Evolutionary conservation across 2,329 filamentous ascomycete genomes (phyloP).

Genomic region (Pseudonectria foliicola): DNA sequence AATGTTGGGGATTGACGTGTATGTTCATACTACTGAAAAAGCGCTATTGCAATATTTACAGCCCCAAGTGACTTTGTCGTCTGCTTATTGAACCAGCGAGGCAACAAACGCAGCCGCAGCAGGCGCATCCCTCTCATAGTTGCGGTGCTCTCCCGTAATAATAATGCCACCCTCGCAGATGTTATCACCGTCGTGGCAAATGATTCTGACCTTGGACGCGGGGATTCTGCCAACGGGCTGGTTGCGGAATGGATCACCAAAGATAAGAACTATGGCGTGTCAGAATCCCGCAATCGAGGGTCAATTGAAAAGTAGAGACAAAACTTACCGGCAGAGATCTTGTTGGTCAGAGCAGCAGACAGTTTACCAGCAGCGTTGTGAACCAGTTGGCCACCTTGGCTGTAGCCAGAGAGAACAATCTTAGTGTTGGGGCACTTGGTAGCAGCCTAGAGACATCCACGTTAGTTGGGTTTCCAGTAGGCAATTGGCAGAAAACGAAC

Average conservation of each 20-base stretch:
- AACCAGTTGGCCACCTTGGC: constrained; percentile 4
- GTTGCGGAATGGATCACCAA: not conserved
- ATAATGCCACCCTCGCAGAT: constrained; percentile 1
- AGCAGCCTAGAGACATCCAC: not conserved
- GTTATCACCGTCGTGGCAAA: constrained; percentile 1
- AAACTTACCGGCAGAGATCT: too few relatives aligned
- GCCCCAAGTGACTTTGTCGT: too few relatives aligned
- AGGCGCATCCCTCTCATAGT: not conserved
- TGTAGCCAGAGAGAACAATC: constrained; percentile 6
- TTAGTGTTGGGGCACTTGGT: constrained; percentile 3
- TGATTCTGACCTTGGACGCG: not conserved
- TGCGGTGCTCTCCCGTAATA: not conserved
- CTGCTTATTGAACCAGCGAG: not conserved
- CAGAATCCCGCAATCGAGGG: too few relatives aligned
- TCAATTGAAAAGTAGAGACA: too few relatives aligned
- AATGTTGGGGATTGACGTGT: too few relatives aligned
- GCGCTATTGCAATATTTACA: too few relatives aligned
- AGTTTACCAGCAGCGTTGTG: constrained; percentile 1
- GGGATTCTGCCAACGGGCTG: constrained; percentile 1
- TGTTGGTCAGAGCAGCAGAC: not conserved
- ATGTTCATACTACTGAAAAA: too few relatives aligned
- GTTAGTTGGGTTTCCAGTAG: too few relatives aligned
- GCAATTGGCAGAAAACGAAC: too few relatives aligned
- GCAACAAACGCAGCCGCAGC: constrained; percentile 1
- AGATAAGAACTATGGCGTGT: not conserved